Evolutionary conservation across 116 monocot species (phyloP).

Genomic region (Cymodocea nodosa): DNA sequence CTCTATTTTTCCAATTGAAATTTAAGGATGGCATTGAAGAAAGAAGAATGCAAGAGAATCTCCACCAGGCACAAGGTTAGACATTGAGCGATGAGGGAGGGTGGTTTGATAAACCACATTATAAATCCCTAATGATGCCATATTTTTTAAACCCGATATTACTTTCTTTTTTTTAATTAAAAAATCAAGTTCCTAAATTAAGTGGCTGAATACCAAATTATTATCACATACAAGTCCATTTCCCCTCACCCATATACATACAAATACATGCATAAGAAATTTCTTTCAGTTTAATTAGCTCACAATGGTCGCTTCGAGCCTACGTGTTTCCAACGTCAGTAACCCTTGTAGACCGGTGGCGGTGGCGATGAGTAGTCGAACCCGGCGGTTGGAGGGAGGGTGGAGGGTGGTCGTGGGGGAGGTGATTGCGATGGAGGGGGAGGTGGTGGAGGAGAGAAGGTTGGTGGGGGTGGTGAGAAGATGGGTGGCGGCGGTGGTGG

Average conservation of each 20-base stretch:
- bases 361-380: conserved; percentile 19
- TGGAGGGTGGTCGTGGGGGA: neutral
- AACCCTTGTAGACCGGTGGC: conserved; percentile 21
- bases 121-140: no score
- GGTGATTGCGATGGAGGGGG: conserved; percentile 8
- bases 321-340: neutral
- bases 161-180: no score
- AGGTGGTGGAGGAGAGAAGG: conserved; percentile 7
- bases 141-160: no score
- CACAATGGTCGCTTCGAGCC: neutral
- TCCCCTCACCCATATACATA: neutral
- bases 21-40: no score
- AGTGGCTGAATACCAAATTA: no score
- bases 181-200: no score
- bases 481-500: conserved; percentile 3
- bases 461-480: conserved; percentile 5
- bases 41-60: no score
- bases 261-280: neutral
- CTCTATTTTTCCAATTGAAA: no score
- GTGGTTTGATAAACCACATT: no score
- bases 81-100: no score
- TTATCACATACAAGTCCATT: no score
- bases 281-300: neutral
- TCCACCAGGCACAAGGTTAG: no score
- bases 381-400: neutral